Evolutionary conservation across 108 stramenopile species (phyloP).

Genomic region (Bacterosira constricta): DNA sequence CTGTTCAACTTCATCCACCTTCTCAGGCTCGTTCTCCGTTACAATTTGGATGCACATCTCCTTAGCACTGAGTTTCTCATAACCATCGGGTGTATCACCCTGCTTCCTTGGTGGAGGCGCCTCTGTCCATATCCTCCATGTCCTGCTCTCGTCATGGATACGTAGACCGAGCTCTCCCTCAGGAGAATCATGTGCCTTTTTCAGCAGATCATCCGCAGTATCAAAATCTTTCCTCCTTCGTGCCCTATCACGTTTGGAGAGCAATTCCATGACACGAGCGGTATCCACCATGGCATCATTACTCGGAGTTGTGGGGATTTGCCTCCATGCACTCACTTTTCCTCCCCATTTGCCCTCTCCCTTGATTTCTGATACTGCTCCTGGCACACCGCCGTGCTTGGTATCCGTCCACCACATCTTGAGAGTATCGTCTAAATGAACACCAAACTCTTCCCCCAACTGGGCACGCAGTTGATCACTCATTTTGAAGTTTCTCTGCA

Average conservation of each 20-base stretch:
- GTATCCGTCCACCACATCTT: constrained; percentile 85
- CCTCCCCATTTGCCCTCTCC: constrained; percentile 86
- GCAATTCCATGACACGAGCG: constrained; percentile 62
- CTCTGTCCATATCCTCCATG: constrained; percentile 85
- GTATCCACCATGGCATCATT: constrained; percentile 81
- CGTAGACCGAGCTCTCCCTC: constrained; percentile 67
- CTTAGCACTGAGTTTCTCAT: constrained; percentile 34
- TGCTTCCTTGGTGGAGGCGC: constrained; percentile 51
- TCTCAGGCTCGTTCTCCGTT: constrained; percentile 67
- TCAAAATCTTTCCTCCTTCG: constrained; percentile 78
- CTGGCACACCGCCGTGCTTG: constrained; percentile 66
- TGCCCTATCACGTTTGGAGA: constrained; percentile 78
- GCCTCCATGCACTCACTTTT: constrained; percentile 65
- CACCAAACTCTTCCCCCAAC: constrained; percentile 61
- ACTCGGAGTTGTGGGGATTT: constrained; percentile 79
- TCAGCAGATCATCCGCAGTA: constrained; percentile 72
- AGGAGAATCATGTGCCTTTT: constrained; percentile 68
- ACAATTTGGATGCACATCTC: constrained; percentile 72
- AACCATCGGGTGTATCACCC: constrained; percentile 13
- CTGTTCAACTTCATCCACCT: constrained; percentile 63
- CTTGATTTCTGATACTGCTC: constrained; percentile 65
- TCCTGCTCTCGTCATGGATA: constrained; percentile 83
- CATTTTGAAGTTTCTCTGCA: constrained; percentile 61
- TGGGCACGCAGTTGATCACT: constrained; percentile 76
- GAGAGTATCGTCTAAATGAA: constrained; percentile 78